Evolutionary conservation across 2,329 filamentous ascomycete species (phyloP).

Genomic region (Claviceps sp.): DNA sequence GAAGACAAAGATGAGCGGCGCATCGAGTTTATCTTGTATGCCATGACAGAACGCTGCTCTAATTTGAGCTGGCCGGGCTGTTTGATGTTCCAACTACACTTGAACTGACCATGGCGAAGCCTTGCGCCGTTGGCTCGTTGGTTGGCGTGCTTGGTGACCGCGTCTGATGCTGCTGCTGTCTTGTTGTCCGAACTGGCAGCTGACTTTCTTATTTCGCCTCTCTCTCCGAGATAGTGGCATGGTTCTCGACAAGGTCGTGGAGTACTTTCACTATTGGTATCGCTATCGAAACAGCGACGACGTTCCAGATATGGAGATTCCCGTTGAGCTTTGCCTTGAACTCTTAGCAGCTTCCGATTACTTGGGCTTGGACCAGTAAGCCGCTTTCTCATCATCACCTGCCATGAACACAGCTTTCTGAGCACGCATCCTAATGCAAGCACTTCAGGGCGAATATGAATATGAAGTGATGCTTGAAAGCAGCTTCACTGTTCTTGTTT

Average conservation of each 20-base stretch:
- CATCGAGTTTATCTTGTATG: slow-evolving; percentile 12
- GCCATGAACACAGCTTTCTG: neutral
- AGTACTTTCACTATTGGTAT: slow-evolving; percentile 76
- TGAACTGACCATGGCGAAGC: slow-evolving; percentile 39
- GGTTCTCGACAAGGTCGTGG: slow-evolving; percentile 66
- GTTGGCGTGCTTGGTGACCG: neutral
- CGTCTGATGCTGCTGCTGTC: neutral
- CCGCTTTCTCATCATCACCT: slow-evolving; percentile 4
- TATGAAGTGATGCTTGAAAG: slow-evolving; percentile 17
- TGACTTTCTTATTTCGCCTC: slow-evolving; percentile 5
- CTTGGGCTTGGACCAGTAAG: slow-evolving; percentile 49
- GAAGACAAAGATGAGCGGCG: slow-evolving; percentile 28
- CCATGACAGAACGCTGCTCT: slow-evolving; percentile 29
- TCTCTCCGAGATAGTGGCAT: slow-evolving; percentile 42
- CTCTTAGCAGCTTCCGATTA: slow-evolving; percentile 67
- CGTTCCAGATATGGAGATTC: slow-evolving; percentile 70
- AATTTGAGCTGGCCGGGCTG: slow-evolving; percentile 23
- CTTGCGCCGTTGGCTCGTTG: slow-evolving; percentile 2
- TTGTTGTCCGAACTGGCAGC: slow-evolving; percentile 3
- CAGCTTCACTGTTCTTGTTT: neutral
- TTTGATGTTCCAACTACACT: slow-evolving; percentile 45
- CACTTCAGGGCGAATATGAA: slow-evolving; percentile 22
- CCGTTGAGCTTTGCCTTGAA: slow-evolving; percentile 65
- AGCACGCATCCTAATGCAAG: slow-evolving; percentile 15
- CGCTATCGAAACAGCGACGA: slow-evolving; percentile 56